These are phyloP conservation scores for Monosporozyma servazzii DNA, from an alignment of 805 yeast genomes.

Conservation along the genomic window DNA sequence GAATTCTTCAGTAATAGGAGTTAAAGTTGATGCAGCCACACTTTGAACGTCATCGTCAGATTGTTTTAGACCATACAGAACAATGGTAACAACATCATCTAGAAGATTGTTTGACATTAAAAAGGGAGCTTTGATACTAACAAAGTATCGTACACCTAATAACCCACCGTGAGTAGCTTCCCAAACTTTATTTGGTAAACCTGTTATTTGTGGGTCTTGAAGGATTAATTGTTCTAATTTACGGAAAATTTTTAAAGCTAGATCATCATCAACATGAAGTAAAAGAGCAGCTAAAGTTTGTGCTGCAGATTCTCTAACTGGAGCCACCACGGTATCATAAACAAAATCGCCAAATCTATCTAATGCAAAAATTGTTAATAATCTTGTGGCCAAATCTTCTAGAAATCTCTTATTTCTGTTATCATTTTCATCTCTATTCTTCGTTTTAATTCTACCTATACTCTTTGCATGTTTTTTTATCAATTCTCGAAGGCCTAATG, in stretches of 20 bases:
- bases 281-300: conserved; percentile 87
- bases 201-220: conserved; percentile 41
- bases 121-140: conserved; percentile 78
- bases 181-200: conserved; percentile 54
- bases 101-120: conserved; percentile 48
- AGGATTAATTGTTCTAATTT: conserved; percentile 60
- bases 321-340: conserved; percentile 95
- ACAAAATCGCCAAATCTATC: conserved; percentile 97
- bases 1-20: conserved; percentile 85
- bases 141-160: conserved; percentile 86
- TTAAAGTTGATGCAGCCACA: conserved; percentile 85
- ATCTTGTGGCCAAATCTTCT: conserved; percentile 80
- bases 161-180: conserved; percentile 98
- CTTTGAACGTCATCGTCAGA: conserved; percentile 94
- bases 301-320: conserved; percentile 94
- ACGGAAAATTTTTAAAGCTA: conserved; percentile 52
- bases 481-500: conserved; percentile 77
- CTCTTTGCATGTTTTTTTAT: conserved; percentile 69
- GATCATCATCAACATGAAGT: conserved; percentile 51
- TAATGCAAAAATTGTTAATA: conserved; percentile 78
- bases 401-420: conserved; percentile 55
- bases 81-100: conserved; percentile 71
- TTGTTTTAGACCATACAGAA: conserved; percentile 70
- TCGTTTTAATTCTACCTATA: conserved; percentile 73
- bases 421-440: conserved; percentile 52